Evolutionary conservation across 2,329 filamentous ascomycete species (phyloP).

Genomic region (Grosmannia serpens): DNA sequence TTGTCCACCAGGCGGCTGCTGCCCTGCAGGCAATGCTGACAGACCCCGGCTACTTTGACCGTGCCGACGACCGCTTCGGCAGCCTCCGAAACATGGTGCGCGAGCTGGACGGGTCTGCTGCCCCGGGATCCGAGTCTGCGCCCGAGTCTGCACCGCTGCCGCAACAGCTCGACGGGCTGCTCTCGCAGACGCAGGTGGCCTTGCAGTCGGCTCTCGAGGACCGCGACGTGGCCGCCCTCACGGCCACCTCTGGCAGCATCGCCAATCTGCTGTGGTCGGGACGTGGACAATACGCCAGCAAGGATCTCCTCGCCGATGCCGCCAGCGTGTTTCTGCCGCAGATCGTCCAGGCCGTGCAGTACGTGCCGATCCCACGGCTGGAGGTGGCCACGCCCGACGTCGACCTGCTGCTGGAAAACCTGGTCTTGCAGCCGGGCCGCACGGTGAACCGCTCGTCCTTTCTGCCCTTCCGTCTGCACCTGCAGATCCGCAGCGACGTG

Average conservation of each 20-base stretch:
- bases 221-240: conserved; percentile 56
- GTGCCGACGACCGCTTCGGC: conserved; percentile 46
- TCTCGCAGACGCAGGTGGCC: conserved; percentile 58
- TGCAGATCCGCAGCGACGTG: conserved; percentile 77
- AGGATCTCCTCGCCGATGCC: conserved; percentile 61
- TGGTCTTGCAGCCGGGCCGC: conserved; percentile 77
- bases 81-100: conserved; percentile 42
- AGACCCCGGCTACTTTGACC: conserved; percentile 75
- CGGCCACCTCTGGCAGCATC: conserved; percentile 56
- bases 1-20: conserved; percentile 62
- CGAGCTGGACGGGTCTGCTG: conserved; percentile 37
- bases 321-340: conserved; percentile 73
- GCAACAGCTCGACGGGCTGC: conserved; percentile 60
- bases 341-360: conserved; percentile 66
- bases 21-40: conserved; percentile 72
- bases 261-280: conserved; percentile 57
- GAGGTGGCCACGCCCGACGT: conserved; percentile 75
- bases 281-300: conserved; percentile 52
- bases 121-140: conserved; percentile 16
- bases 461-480: conserved; percentile 68
- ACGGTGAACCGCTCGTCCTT: conserved; percentile 83
- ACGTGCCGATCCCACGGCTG: conserved; percentile 80
- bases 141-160: conserved; percentile 43
- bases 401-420: conserved; percentile 78
- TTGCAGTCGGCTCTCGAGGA: conserved; percentile 60